Conservation (phyloP, 306 rosid species). For the Gastrolobium villosum region DNA sequence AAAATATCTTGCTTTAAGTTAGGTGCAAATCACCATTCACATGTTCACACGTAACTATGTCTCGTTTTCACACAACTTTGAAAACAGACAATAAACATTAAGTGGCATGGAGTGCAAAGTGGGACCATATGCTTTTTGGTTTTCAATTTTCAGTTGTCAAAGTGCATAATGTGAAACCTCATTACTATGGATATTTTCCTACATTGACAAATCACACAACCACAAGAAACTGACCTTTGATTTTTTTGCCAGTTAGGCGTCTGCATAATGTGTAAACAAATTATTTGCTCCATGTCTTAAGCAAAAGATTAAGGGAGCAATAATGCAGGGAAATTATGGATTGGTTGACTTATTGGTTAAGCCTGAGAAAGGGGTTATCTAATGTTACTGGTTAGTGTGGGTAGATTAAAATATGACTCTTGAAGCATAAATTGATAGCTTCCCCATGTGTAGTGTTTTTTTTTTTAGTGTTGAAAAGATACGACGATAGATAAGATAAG, state of each 20-base stretch:
- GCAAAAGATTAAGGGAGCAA: conserved; percentile 31
- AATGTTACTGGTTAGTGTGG: background rate
- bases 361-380: background rate
- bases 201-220: conserved; percentile 26
- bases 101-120: conserved; percentile 1
- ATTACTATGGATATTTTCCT: conserved; percentile 8
- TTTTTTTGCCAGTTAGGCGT: background rate
- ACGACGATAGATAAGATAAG: too few species aligned
- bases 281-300: conserved; percentile 25
- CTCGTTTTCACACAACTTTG: conserved; percentile 41
- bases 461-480: conserved; percentile 2
- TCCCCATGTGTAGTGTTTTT: background rate
- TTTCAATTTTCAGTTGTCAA: conserved; percentile 23
- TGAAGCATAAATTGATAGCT: background rate
- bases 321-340: conserved; percentile 34
- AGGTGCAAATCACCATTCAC: background rate
- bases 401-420: background rate
- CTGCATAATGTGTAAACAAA: conserved; percentile 28
- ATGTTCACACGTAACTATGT: background rate
- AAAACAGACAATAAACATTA: conserved; percentile 2
- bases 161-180: conserved; percentile 35
- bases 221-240: conserved; percentile 31
- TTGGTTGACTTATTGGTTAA: conserved; percentile 39
- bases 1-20: conserved; percentile 34
- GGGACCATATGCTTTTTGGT: conserved; percentile 43